Conservation (phyloP, 78 protist genomes). For the Dictyostelium intermedium region DNA sequence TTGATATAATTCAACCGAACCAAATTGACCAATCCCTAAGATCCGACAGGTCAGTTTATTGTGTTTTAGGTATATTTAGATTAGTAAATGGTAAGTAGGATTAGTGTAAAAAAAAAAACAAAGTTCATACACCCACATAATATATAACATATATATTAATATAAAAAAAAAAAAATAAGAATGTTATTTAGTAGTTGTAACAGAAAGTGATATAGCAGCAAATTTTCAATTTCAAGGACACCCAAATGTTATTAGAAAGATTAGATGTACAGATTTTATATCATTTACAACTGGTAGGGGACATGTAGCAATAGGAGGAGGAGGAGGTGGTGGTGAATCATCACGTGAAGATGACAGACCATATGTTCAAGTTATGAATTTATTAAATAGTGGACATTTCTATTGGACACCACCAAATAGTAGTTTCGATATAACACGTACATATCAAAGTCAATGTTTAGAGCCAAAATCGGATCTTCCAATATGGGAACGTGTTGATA, state of each 20-base stretch:
- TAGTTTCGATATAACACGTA: constrained; percentile 56
- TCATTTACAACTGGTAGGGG: constrained; percentile 57
- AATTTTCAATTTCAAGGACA: constrained; percentile 39
- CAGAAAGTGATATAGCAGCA: constrained; percentile 35
- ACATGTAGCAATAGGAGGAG: background rate
- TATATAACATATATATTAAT: background rate
- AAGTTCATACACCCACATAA: too few relatives aligned
- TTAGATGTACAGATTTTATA: constrained; percentile 47
- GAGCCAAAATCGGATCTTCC: constrained; percentile 43
- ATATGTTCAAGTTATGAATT: constrained; percentile 55
- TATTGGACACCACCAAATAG: constrained; percentile 48
- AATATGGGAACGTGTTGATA: constrained; percentile 68
- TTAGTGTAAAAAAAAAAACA: background rate
- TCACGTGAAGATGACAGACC: constrained; percentile 29
- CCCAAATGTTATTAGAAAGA: constrained; percentile 58
- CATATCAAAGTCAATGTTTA: constrained; percentile 31
- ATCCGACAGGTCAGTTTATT: constrained; percentile 20
- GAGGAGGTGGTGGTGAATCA: background rate
- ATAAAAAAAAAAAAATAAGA: background rate
- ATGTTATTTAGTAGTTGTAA: constrained; percentile 57
- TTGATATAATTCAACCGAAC: constrained; percentile 3
- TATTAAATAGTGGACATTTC: constrained; percentile 58
- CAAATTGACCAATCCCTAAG: constrained; percentile 1
- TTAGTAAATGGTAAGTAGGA: constrained; percentile 4
- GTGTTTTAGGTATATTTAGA: constrained; percentile 59